Evolutionary conservation across 2,329 filamentous ascomycete genomes (phyloP).

Genomic region (Truncatella angustata): DNA sequence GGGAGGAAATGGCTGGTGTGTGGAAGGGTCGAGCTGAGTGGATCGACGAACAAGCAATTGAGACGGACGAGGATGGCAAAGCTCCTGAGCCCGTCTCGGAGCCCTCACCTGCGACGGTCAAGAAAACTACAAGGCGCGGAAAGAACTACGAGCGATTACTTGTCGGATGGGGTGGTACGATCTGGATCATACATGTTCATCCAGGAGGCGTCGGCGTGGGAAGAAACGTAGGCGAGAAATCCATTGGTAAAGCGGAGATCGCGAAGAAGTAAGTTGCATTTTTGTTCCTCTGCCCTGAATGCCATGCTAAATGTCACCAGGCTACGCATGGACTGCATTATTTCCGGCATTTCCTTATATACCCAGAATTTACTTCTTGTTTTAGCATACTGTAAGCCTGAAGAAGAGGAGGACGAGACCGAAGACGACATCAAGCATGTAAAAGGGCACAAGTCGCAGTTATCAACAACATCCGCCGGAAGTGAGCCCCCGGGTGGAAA

Average conservation of each 20-base stretch:
- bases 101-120: constrained; percentile 44
- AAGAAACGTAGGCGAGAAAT: constrained; percentile 66
- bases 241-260: constrained; percentile 81
- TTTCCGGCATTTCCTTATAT: constrained; percentile 96
- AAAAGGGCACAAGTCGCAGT: constrained; percentile 37
- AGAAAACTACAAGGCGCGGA: constrained; percentile 42
- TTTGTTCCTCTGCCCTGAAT: not conserved
- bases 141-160: constrained; percentile 72
- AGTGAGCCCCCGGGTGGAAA: constrained; percentile 65
- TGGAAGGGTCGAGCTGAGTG: constrained; percentile 93
- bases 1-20: constrained; percentile 94
- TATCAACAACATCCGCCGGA: constrained; percentile 46
- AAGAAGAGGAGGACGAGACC: constrained; percentile 59
- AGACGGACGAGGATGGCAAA: constrained; percentile 62
- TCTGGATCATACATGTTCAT: constrained; percentile 93
- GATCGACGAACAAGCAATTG: constrained; percentile 83
- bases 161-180: constrained; percentile 92
- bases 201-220: constrained; percentile 67
- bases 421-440: constrained; percentile 29
- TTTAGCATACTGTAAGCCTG: constrained; percentile 82
- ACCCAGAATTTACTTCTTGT: constrained; percentile 87
- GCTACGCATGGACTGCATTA: constrained; percentile 93
- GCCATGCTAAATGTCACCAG: constrained; percentile 42
- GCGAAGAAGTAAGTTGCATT: constrained; percentile 73
- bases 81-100: constrained; percentile 28